Conservation (phyloP, 345 rosid genomes). For the Sisymbrium irio region DNA sequence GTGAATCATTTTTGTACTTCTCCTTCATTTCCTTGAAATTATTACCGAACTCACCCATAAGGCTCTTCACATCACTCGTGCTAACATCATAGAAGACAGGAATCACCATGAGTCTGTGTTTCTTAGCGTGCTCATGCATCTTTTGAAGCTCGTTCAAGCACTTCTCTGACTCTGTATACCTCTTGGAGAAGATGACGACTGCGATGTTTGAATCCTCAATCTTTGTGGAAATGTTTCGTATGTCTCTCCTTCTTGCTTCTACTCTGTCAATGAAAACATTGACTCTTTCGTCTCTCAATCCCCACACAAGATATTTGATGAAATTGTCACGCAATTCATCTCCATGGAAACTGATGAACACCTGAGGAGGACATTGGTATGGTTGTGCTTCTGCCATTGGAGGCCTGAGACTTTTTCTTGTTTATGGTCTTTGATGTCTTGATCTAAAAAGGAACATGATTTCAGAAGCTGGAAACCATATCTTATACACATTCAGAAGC, state of each 20-base stretch:
- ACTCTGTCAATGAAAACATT: constrained; percentile 3
- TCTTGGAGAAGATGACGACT: neutral
- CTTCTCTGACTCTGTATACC: neutral
- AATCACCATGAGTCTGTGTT: neutral
- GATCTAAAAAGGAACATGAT: neutral
- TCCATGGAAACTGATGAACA: constrained; percentile 28
- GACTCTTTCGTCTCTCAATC: neutral
- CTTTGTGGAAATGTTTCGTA: neutral
- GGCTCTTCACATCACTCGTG: constrained; percentile 1
- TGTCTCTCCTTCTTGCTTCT: neutral
- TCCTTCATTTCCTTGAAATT: neutral
- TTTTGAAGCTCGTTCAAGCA: constrained; percentile 17
- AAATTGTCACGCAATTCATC: neutral
- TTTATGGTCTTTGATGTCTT: neutral
- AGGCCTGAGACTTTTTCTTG: neutral
- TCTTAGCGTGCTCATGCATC: neutral
- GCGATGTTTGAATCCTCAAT: constrained; percentile 17
- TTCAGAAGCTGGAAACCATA: neutral
- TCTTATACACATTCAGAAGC: neutral
- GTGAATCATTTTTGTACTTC: neutral
- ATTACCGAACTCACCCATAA: constrained; percentile 1
- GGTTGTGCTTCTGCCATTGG: neutral
- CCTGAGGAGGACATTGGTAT: constrained; percentile 5
- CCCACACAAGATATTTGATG: constrained; percentile 7
- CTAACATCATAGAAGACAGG: constrained; percentile 16